phyloP scores from a whole-genome alignment of 768 basidiomycete genomes.

The Lentinula guzmanii region DNA sequence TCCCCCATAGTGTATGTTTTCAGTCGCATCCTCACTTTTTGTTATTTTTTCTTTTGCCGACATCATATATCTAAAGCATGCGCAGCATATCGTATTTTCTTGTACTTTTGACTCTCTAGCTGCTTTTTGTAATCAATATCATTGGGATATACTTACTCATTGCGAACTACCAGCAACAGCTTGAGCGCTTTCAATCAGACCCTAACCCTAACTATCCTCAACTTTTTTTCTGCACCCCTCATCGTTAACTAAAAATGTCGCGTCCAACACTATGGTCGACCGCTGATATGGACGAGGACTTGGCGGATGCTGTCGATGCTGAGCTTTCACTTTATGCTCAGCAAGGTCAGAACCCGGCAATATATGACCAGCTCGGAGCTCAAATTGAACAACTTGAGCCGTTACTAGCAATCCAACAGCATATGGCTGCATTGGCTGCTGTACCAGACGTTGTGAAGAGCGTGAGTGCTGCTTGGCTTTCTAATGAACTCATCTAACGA shows the following conservation, averaged over 20 bases:
- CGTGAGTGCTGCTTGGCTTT: constrained; percentile 35
- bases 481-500: not conserved
- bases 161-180: too few species aligned
- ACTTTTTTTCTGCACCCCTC: not conserved
- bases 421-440: constrained; percentile 78
- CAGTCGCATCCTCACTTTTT: not conserved
- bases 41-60: not conserved
- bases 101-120: not conserved
- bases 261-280: constrained; percentile 3
- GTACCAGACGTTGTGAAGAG: constrained; percentile 89
- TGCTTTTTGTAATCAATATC: not conserved
- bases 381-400: constrained; percentile 4
- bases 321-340: not conserved
- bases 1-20: not conserved
- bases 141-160: too few species aligned
- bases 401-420: constrained; percentile 64
- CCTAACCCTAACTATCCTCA: not conserved
- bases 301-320: constrained; percentile 1
- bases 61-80: not conserved
- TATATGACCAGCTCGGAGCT: constrained; percentile 3
- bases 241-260: not conserved
- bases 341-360: not conserved
- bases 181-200: not conserved
- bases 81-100: not conserved
- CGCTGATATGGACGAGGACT: constrained; percentile 2